These are phyloP conservation scores for Castanea sativa DNA, from an alignment of 306 rosid genomes.

Conservation along the genomic window DNA sequence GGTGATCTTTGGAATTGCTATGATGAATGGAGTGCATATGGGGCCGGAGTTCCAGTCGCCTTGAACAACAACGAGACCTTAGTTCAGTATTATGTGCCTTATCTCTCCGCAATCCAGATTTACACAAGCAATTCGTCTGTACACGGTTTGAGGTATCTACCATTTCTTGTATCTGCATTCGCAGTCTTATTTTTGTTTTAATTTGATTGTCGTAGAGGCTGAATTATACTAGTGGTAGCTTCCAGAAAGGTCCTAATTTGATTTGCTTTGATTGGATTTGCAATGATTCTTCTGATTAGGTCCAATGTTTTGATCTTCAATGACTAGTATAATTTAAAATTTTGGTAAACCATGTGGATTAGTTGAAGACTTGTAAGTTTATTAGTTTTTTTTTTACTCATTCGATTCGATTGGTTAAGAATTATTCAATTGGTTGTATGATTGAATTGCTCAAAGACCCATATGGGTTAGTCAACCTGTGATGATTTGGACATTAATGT, in stretches of 20 bases:
- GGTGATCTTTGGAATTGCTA: constrained; percentile 82
- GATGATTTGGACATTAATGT: neutral
- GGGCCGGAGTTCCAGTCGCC: constrained; percentile 80
- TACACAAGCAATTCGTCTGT: constrained; percentile 64
- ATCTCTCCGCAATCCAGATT: constrained; percentile 92
- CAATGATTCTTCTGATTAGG: neutral
- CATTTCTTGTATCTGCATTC: neutral
- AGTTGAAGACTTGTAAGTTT: neutral
- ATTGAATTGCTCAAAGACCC: constrained; percentile 2
- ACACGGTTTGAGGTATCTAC: constrained; percentile 54
- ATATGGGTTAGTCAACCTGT: neutral
- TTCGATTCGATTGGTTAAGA: neutral
- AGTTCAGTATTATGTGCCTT: constrained; percentile 92
- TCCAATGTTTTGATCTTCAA: neutral
- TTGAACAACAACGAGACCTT: constrained; percentile 70
- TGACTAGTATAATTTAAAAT: neutral
- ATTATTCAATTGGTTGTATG: neutral
- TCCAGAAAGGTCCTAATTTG: neutral
- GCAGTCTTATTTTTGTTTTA: neutral
- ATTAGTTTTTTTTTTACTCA: neutral
- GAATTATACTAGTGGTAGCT: constrained; percentile 10
- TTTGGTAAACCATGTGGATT: constrained; percentile 3
- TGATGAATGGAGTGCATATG: constrained; percentile 95
- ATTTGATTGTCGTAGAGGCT: neutral
- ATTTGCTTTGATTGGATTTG: neutral